Base-by-base conservation (phyloP, 768 basidiomycete species). In the Naganishia kalamii region DNA sequence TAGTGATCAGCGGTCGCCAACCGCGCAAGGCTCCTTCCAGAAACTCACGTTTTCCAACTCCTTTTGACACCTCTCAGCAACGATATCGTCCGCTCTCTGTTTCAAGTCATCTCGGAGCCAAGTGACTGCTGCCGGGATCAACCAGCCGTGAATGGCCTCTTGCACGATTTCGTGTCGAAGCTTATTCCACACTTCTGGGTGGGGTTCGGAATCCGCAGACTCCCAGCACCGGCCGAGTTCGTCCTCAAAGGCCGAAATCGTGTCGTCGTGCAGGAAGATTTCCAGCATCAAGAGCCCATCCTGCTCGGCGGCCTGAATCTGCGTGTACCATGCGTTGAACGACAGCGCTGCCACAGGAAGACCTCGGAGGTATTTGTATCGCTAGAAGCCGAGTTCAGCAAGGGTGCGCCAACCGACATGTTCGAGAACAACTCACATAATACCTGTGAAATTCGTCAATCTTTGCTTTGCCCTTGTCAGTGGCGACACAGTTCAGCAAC, bases 301-400 rank as follows among this genome's bases (percentile, higher is more conserved):
- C n/a, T 85, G 79, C 77, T 99, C 94, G 1, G 96, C 96, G 43
- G 84, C 83, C 10, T 97, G 85, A 69, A 98, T 94, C 69, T 90
- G 86, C 27, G 97, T 81, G 79, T 93, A 97, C 70, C 93, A 90
- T 21, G 89, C 81, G 0, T 83, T 81, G 43, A 86, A 82, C 41
- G 86, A 71, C 85, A 94, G 87, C 4, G 86, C 83, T 30, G 76
- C 75, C 32, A 91, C 83, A 27, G 85, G 85, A 73, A 96, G 98
- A 66, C 87, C 83, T 29, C 83, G 80, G 30, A 97, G 83, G 79
- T 97, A 98, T 82, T 98, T 98, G 84, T 98, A 98, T 71, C 85
- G 87, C 94, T 99, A 71, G 11, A 11, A 60, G 51, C 17, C 47
- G 4, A 62, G 27, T 27, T 49, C 47, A 49, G 62, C n/a, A 3